phyloP scores from a whole-genome alignment of 371 early-diverging fungal species.

The Coemansia linderi region DNA sequence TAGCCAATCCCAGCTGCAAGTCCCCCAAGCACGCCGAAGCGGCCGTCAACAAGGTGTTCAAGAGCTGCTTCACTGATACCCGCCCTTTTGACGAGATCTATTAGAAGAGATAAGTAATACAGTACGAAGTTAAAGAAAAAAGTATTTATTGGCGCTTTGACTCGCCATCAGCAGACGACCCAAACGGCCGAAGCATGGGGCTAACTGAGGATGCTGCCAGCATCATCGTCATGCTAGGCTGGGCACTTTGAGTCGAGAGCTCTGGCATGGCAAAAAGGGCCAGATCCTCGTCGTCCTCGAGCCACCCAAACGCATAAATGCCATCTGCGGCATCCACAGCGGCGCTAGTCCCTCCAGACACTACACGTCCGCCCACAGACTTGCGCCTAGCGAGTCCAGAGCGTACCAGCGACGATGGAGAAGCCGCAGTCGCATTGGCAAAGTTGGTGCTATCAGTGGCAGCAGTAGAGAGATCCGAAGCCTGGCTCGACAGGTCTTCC shows the following conservation, averaged over 20 bases:
- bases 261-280: slow-evolving; percentile 45
- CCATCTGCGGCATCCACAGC: slow-evolving; percentile 15
- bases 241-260: slow-evolving; percentile 14
- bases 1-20: slow-evolving; percentile 74
- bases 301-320: slow-evolving; percentile 48
- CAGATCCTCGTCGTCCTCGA: slow-evolving; percentile 50
- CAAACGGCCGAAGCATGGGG: slow-evolving; percentile 42
- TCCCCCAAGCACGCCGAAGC: slow-evolving; percentile 78
- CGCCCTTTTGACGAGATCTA: slow-evolving; percentile 94
- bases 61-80: slow-evolving; percentile 89
- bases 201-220: slow-evolving; percentile 35
- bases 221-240: slow-evolving; percentile 35
- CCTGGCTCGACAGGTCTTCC: slow-evolving; percentile 10
- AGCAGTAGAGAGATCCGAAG: slow-evolving; percentile 13
- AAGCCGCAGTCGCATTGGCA: not conserved
- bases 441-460: not conserved
- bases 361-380: slow-evolving; percentile 1
- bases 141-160: not conserved
- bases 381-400: not conserved
- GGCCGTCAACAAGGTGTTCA: slow-evolving; percentile 85
- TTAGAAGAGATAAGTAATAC: slow-evolving; percentile 35
- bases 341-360: slow-evolving; percentile 1
- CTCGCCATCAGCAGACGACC: slow-evolving; percentile 10
- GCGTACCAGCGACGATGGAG: slow-evolving; percentile 7
- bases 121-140: slow-evolving; percentile 1